Percentiles rank a stretch among this genome's conserved stretches.
Conservation (phyloP, 2,329 filamentous ascomycete genomes). For the Calonectria pseudoturangicola region DNA sequence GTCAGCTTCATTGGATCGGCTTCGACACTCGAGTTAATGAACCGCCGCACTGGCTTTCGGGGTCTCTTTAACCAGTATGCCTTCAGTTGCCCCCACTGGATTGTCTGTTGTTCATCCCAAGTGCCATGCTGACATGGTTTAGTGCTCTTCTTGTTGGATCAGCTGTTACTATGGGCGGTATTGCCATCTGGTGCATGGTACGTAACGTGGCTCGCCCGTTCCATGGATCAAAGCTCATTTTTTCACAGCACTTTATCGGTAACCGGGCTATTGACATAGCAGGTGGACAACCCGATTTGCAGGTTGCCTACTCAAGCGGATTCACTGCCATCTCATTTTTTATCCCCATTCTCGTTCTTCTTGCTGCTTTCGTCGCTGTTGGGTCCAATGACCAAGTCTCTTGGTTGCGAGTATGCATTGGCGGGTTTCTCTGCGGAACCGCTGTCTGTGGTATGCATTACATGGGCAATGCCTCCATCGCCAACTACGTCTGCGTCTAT, state of each 20-base stretch:
- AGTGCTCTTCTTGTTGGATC: conserved; percentile 79
- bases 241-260: conserved; percentile 73
- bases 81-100: background rate
- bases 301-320: conserved; percentile 83
- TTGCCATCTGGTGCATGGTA: conserved; percentile 84
- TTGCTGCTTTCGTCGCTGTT: conserved; percentile 82
- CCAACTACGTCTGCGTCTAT: conserved; percentile 83
- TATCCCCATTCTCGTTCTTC: conserved; percentile 84
- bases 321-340: conserved; percentile 88
- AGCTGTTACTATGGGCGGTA: conserved; percentile 82
- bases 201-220: conserved; percentile 40
- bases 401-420: conserved; percentile 75
- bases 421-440: conserved; percentile 82
- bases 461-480: conserved; percentile 87
- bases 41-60: conserved; percentile 81
- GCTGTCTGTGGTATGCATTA: conserved; percentile 93
- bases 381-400: conserved; percentile 76
- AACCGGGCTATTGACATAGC: conserved; percentile 86
- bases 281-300: conserved; percentile 75
- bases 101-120: background rate
- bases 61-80: conserved; percentile 82
- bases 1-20: conserved; percentile 86
- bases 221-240: conserved; percentile 28
- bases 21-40: conserved; percentile 88
- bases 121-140: conserved; percentile 30